Percentiles rank a stretch among this genome's conserved stretches.
Evolutionary conservation across 2,329 filamentous ascomycete species (phyloP).

Genomic region (Penicillium sp.): DNA sequence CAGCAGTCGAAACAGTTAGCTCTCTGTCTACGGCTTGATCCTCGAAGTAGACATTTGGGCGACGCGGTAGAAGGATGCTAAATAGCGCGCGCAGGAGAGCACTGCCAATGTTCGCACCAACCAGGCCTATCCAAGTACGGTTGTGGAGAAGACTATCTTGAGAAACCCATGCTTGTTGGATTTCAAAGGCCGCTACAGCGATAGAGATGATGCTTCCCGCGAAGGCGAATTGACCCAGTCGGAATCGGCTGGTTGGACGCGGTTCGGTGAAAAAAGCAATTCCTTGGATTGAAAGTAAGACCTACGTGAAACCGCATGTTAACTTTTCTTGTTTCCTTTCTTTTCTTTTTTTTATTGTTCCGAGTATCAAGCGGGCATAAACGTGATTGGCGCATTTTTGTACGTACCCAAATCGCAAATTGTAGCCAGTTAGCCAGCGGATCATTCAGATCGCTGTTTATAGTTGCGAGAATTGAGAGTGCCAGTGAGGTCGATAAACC

Average conservation of each 20-base stretch:
- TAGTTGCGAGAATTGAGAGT: slow-evolving; percentile 55
- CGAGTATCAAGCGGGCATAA: background rate
- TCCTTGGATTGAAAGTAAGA: slow-evolving; percentile 34
- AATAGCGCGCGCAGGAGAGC: slow-evolving; percentile 28
- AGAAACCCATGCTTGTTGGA: slow-evolving; percentile 33
- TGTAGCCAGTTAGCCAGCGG: slow-evolving; percentile 62
- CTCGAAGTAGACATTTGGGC: slow-evolving; percentile 66
- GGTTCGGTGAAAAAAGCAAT: slow-evolving; percentile 37
- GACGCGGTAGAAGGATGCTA: slow-evolving; percentile 62
- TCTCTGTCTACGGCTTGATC: slow-evolving; percentile 64
- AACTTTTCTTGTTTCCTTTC: background rate
- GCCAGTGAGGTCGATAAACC: slow-evolving; percentile 60
- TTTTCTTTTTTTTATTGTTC: background rate
- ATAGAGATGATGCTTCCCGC: slow-evolving; percentile 29
- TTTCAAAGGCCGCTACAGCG: slow-evolving; percentile 23
- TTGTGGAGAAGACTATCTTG: slow-evolving; percentile 3
- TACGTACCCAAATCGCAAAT: slow-evolving; percentile 63
- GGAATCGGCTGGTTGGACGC: slow-evolving; percentile 33
- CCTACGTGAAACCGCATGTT: slow-evolving; percentile 16
- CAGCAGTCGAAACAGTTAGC: slow-evolving; percentile 61
- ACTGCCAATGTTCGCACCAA: slow-evolving; percentile 50
- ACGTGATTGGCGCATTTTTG: background rate
- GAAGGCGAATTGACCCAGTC: slow-evolving; percentile 33
- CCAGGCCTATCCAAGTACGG: slow-evolving; percentile 45
- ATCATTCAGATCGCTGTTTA: slow-evolving; percentile 34